Evolutionary conservation across 257 asterid genomes (phyloP).

Genomic region (Solanum etuberosum): DNA sequence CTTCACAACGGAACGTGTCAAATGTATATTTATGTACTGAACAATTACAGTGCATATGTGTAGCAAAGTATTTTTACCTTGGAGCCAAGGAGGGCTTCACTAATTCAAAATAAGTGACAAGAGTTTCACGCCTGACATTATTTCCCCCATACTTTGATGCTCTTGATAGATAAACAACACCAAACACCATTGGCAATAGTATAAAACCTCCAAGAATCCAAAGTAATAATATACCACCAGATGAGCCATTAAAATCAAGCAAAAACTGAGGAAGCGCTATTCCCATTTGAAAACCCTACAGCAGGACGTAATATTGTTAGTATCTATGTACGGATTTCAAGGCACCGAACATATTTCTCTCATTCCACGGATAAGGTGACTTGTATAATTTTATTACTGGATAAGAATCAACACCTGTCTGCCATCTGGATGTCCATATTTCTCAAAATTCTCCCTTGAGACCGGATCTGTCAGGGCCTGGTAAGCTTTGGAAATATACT

Average conservation of each 20-base stretch:
- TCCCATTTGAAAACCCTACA: constrained; percentile 92
- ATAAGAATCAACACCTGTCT: constrained; percentile 57
- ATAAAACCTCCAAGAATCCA: constrained; percentile 66
- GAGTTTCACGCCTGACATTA: constrained; percentile 64
- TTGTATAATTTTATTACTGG: not conserved
- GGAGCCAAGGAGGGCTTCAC: constrained; percentile 87
- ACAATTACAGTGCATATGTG: not conserved
- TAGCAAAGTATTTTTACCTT: constrained; percentile 25
- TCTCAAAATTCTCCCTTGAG: constrained; percentile 86
- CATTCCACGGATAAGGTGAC: not conserved
- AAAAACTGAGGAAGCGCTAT: constrained; percentile 89
- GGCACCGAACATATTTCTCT: not conserved
- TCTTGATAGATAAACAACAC: constrained; percentile 62
- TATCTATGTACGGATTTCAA: not conserved
- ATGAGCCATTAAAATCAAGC: constrained; percentile 62
- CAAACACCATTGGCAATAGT: constrained; percentile 66
- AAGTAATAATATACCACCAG: constrained; percentile 59
- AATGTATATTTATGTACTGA: not conserved
- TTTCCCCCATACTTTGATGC: constrained; percentile 75
- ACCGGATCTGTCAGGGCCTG: constrained; percentile 95
- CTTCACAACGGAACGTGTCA: not conserved
- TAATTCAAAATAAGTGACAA: constrained; percentile 55
- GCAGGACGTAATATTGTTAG: constrained; percentile 6
- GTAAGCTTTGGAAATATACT: constrained; percentile 85
- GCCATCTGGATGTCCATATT: constrained; percentile 98